A percentile compares a stretch with the other conserved stretches of the same genome.
These are phyloP conservation scores for Pleurotus tuber-regium DNA, from an alignment of 768 basidiomycete species.

Conservation along the genomic window DNA sequence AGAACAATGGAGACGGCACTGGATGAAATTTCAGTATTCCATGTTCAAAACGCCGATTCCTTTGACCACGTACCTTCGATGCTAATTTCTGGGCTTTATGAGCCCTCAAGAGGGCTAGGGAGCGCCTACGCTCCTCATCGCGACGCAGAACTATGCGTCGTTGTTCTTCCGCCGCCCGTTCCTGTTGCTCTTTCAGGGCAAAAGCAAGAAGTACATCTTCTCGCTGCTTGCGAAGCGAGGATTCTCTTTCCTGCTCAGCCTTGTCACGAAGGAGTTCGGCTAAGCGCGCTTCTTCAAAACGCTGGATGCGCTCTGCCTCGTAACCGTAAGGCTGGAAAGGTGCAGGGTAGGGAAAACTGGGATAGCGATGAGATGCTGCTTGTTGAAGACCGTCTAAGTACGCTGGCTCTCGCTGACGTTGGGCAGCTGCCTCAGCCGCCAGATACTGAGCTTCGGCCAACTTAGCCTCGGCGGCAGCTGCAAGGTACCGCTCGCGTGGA, in stretches of 20 bases:
- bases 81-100: background rate
- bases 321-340: background rate
- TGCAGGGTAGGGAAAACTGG: conserved; percentile 1
- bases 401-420: conserved; percentile 25
- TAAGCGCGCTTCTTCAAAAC: background rate
- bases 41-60: too few species aligned
- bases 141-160: background rate
- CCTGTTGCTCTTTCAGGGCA: background rate
- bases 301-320: background rate
- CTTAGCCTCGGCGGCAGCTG: conserved; percentile 33
- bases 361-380: background rate
- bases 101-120: background rate
- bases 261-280: background rate
- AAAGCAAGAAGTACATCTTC: background rate
- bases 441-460: conserved; percentile 37
- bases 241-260: background rate
- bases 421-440: conserved; percentile 24
- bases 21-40: too few species aligned
- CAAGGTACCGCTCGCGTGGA: conserved; percentile 33
- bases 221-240: background rate
- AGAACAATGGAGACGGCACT: too few species aligned
- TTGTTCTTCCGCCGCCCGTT: background rate
- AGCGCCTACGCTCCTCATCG: conserved; percentile 9
- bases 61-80: too few species aligned
- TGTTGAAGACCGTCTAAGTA: too few species aligned